These are phyloP conservation scores for Chenopodium album DNA, from an alignment of 148 eudicot genomes.

Conservation along the genomic window DNA sequence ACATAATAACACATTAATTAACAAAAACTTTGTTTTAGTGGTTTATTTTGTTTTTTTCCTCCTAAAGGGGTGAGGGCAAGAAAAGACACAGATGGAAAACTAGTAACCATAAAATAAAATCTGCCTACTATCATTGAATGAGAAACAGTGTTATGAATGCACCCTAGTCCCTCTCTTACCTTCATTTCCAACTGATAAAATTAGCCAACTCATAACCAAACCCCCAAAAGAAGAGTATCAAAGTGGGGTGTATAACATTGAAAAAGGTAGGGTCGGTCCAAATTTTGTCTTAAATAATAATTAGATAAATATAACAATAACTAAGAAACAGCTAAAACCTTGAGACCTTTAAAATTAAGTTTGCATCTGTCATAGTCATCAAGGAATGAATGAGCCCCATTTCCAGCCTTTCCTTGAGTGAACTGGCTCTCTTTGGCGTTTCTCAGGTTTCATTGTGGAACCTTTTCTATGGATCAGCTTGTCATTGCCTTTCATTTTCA, in stretches of 20 bases:
- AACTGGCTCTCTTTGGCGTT: conserved; percentile 29
- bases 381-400: conserved; percentile 7
- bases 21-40: no score
- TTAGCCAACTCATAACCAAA: conserved; percentile 28
- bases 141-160: conserved; percentile 35
- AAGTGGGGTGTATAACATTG: neutral
- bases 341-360: neutral
- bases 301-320: neutral
- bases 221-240: neutral
- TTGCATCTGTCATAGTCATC: conserved; percentile 24
- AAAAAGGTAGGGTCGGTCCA: conserved; percentile 1
- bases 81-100: neutral
- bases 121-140: conserved; percentile 36
- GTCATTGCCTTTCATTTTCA: neutral
- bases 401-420: conserved; percentile 19
- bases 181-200: conserved; percentile 4
- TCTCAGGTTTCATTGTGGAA: conserved; percentile 22
- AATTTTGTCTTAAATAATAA: conserved; percentile 3
- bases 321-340: neutral
- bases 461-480: conserved; percentile 4
- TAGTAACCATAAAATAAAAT: conserved; percentile 23
- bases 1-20: no score
- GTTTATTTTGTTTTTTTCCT: no score
- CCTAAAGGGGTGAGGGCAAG: no score
- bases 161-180: conserved; percentile 8